These are phyloP conservation scores for Tricharina praecox DNA, from an alignment of 495 filamentous ascomycete genomes.

Conservation along the genomic window DNA sequence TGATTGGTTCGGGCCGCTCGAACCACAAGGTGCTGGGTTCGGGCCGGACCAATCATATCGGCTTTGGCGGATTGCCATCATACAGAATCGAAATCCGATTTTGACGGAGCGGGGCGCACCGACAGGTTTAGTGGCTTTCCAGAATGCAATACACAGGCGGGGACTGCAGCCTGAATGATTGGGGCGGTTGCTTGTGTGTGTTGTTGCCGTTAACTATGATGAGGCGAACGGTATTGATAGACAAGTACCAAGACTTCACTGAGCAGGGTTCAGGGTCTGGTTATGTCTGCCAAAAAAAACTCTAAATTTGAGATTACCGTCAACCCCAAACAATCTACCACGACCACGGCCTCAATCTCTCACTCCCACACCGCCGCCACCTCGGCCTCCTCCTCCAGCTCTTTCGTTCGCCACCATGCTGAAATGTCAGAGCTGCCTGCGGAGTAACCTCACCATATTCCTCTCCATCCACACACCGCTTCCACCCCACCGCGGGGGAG, in stretches of 20 bases:
- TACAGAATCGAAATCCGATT: too few relatives aligned
- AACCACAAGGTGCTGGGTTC: too few relatives aligned
- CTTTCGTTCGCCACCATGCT: neutral
- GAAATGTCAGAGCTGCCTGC: conserved; percentile 1
- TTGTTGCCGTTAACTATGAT: neutral
- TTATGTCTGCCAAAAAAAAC: too few relatives aligned
- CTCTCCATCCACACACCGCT: neutral
- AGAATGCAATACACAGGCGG: neutral
- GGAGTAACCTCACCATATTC: neutral
- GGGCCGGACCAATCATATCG: too few relatives aligned
- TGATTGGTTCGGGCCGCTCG: too few relatives aligned
- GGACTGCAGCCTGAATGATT: neutral
- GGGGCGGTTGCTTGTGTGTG: neutral
- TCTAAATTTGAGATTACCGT: neutral
- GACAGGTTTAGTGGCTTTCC: neutral
- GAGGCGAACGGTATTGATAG: neutral
- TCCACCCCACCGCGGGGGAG: neutral
- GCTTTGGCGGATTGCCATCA: too few relatives aligned
- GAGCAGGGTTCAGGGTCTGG: too few relatives aligned
- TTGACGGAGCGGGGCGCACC: too few relatives aligned
- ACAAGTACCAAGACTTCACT: neutral
- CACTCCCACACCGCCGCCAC: too few relatives aligned
- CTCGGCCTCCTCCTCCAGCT: neutral
- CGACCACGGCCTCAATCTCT: too few relatives aligned
- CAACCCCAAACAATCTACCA: too few relatives aligned